A percentile compares a stretch with the other conserved stretches of the same genome.
Conservation (phyloP, 2,329 filamentous ascomycete genomes). For the Colletotrichum sp. region DNA sequence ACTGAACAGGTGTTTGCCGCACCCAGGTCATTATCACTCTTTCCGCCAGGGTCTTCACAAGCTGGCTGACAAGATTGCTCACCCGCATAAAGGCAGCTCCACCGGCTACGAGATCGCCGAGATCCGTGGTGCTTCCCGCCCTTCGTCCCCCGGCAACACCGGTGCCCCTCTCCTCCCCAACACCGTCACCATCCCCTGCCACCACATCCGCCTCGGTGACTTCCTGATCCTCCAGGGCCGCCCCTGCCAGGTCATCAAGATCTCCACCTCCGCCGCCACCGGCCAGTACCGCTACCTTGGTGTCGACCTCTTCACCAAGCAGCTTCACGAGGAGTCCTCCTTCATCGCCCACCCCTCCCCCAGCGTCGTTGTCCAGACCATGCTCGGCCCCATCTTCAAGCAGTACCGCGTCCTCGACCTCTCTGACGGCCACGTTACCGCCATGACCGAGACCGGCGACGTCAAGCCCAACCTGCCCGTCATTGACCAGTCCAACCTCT, state of each 20-base stretch:
- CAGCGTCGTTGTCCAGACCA: slow-evolving; percentile 98
- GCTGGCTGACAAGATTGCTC: slow-evolving; percentile 59
- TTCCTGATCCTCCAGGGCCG: slow-evolving; percentile 98
- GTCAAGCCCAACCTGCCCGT: slow-evolving; percentile 96
- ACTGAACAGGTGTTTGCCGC: slow-evolving; percentile 11
- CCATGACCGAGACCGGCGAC: slow-evolving; percentile 99
- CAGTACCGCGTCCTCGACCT: slow-evolving; percentile 99
- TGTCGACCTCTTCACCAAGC: slow-evolving; percentile 99
- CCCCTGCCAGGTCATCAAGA: slow-evolving; percentile 99
- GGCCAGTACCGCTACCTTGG: slow-evolving; percentile 99
- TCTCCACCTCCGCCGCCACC: slow-evolving; percentile 96
- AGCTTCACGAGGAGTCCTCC: slow-evolving; percentile 97
- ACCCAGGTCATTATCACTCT: slow-evolving; percentile 62
- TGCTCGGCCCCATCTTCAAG: slow-evolving; percentile 99
- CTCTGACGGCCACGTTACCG: slow-evolving; percentile 83
- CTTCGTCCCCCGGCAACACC: slow-evolving; percentile 34
- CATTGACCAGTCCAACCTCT: slow-evolving; percentile 93
- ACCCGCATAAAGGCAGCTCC: slow-evolving; percentile 48
- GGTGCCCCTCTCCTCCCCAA: slow-evolving; percentile 60
- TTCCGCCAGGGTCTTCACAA: slow-evolving; percentile 62
- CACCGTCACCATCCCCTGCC: slow-evolving; percentile 97
- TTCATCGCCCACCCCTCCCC: slow-evolving; percentile 97
- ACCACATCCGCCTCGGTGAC: slow-evolving; percentile 99
- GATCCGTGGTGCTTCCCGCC: slow-evolving; percentile 42
- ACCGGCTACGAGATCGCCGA: slow-evolving; percentile 50